Evolutionary conservation across 2,329 filamentous ascomycete species (phyloP), one percentile per base, ranked within the genome.

Genomic region (Herpotrichia juniperi): DNA sequence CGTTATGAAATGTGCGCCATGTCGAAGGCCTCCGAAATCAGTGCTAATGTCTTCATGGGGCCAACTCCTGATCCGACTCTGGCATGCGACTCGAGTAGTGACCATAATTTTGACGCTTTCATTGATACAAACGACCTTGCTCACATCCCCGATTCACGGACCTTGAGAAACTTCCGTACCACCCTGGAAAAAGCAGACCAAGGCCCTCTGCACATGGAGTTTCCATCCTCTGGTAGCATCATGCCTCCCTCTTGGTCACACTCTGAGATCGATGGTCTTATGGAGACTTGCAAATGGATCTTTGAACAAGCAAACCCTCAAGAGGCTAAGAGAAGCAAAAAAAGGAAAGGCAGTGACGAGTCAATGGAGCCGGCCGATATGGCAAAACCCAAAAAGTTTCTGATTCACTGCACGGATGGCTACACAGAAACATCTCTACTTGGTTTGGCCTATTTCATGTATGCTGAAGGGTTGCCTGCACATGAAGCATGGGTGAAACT

Each of bases 351-450:
- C 50, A 74, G 82, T 48, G 70, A 73, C 7, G 83, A 87, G 58
- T 85, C 87, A 58, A 80, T 81, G 48, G 75, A 77, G 40, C 84
- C 88, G 80, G 62, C 57, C 69, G 69, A 70, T 25, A 58, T 69
- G 49, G 49, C 59, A 46, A 63, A 46, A 30, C 85, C 49, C 80
- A 86, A 57, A 46, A 92, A 87, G 67, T 85, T 97, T 28, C 83
- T 97, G 26, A 90, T 99, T 34, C 93, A 97, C 74, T 97, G 94
- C 72, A 87, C 88, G 2, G 94, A 99, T 72, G 94, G 94, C 16
- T 99, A 99, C 67, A 99, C 94, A 0, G 94, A 99, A 74, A 93
- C 90, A 1, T 92, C 92, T 1, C 82, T 99, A 73, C 81, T 99
- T 16, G 91, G 85, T 1, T 85, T 99, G 32, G 91, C 93, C 9